Conservation (phyloP, 495 filamentous ascomycete genomes). For the Lindgomyces ingoldianus region DNA sequence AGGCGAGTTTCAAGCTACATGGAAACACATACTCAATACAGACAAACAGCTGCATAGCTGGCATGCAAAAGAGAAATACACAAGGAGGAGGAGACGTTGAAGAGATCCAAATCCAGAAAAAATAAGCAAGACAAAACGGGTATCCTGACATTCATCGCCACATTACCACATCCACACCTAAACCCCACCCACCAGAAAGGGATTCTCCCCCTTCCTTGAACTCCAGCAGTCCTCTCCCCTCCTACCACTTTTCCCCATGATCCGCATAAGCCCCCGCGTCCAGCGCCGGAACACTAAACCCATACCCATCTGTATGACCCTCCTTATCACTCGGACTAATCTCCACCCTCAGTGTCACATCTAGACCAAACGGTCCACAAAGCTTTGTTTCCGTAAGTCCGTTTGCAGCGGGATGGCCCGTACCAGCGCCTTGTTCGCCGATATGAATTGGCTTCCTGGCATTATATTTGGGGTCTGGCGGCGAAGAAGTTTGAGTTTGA, state of each 20-base stretch:
- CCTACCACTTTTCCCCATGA: constrained; percentile 15
- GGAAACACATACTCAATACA: background rate
- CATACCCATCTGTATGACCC: constrained; percentile 47
- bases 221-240: background rate
- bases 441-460: constrained; percentile 43
- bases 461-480: constrained; percentile 33
- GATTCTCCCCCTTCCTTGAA: background rate
- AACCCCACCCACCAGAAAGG: background rate
- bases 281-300: constrained; percentile 45
- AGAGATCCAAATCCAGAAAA: background rate
- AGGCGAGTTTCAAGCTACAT: too few species aligned
- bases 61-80: background rate
- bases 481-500: background rate
- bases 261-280: constrained; percentile 31
- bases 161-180: background rate
- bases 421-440: constrained; percentile 44
- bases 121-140: background rate
- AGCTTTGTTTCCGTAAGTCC: constrained; percentile 41
- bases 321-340: constrained; percentile 39
- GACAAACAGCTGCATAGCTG: background rate
- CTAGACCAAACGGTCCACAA: constrained; percentile 43
- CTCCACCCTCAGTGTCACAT: constrained; percentile 47
- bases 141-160: background rate
- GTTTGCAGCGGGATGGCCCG: constrained; percentile 42
- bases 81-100: too few species aligned